Evolutionary conservation across 1,139 yeast species (phyloP).

Genomic region (Yamadazyma siamensis): DNA sequence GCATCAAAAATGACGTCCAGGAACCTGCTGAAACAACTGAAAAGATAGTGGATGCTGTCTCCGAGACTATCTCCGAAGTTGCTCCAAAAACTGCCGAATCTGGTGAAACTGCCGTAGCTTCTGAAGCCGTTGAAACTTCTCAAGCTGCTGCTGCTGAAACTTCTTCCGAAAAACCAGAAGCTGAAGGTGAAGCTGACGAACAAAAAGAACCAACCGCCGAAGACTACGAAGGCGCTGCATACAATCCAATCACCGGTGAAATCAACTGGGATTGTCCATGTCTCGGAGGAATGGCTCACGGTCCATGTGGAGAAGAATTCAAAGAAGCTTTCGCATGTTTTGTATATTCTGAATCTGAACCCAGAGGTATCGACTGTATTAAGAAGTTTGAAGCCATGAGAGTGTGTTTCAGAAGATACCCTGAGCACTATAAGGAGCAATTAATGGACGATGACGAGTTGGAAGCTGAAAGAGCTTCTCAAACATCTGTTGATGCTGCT

Average conservation of each 20-base stretch:
- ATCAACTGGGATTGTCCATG: conserved; percentile 99
- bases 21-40: conserved; percentile 5
- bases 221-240: conserved; percentile 58
- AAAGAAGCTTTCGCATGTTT: conserved; percentile 96
- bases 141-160: neutral
- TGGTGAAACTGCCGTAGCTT: neutral
- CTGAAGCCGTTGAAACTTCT: neutral
- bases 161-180: conserved; percentile 1
- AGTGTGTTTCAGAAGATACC: conserved; percentile 87
- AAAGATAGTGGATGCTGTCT: conserved; percentile 3
- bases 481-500: conserved; percentile 3
- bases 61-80: conserved; percentile 2
- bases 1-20: conserved; percentile 6
- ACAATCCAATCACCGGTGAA: conserved; percentile 96
- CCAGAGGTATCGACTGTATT: conserved; percentile 95
- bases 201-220: conserved; percentile 11
- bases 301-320: conserved; percentile 98
- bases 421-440: conserved; percentile 93
- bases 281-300: conserved; percentile 97
- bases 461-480: conserved; percentile 42
- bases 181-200: conserved; percentile 1
- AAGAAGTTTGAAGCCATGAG: conserved; percentile 93
- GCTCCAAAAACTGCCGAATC: neutral
- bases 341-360: conserved; percentile 91
- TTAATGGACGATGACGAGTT: conserved; percentile 73